Percentiles rank a stretch among this genome's conserved stretches.
Conservation (phyloP, 2,329 filamentous ascomycete genomes). For the Pezicula carpinea region DNA sequence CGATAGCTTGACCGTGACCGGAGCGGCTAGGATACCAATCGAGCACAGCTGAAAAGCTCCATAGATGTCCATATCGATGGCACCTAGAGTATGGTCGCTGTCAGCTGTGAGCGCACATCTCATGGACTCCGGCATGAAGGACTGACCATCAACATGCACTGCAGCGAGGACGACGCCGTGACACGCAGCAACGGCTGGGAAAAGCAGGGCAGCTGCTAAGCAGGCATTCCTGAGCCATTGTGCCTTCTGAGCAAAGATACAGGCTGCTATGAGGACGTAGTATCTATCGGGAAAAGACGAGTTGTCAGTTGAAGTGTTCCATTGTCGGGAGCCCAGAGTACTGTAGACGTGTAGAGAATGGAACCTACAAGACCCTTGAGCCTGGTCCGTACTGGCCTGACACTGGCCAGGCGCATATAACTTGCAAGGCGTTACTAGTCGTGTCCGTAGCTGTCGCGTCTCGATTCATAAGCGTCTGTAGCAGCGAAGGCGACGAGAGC, state of each 20-base stretch:
- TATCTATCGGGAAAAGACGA: slow-evolving; percentile 37
- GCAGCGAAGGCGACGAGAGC: slow-evolving; percentile 27
- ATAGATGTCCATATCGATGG: slow-evolving; percentile 64
- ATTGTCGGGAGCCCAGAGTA: too few relatives aligned
- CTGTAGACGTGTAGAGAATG: too few relatives aligned
- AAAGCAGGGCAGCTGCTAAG: slow-evolving; percentile 55
- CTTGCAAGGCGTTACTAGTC: slow-evolving; percentile 31
- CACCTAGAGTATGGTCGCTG: slow-evolving; percentile 35
- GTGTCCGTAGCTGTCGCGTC: slow-evolving; percentile 13
- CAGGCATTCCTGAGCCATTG: slow-evolving; percentile 61
- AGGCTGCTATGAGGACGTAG: slow-evolving; percentile 59
- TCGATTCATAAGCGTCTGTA: slow-evolving; percentile 20
- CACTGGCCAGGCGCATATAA: slow-evolving; percentile 53
- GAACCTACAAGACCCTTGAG: slow-evolving; percentile 44
- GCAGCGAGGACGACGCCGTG: slow-evolving; percentile 58
- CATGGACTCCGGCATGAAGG: background rate
- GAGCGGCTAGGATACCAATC: slow-evolving; percentile 60
- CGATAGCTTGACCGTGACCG: slow-evolving; percentile 56
- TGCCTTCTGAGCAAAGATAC: slow-evolving; percentile 55
- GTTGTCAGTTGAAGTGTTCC: too few relatives aligned
- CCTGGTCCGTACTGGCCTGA: slow-evolving; percentile 54
- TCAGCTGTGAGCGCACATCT: background rate
- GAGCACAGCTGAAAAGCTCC: slow-evolving; percentile 65
- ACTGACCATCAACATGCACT: slow-evolving; percentile 53
- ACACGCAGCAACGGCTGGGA: slow-evolving; percentile 60